Base-by-base conservation (phyloP, 2,329 filamentous ascomycete species). In the Sporothrix schenckii region DNA sequence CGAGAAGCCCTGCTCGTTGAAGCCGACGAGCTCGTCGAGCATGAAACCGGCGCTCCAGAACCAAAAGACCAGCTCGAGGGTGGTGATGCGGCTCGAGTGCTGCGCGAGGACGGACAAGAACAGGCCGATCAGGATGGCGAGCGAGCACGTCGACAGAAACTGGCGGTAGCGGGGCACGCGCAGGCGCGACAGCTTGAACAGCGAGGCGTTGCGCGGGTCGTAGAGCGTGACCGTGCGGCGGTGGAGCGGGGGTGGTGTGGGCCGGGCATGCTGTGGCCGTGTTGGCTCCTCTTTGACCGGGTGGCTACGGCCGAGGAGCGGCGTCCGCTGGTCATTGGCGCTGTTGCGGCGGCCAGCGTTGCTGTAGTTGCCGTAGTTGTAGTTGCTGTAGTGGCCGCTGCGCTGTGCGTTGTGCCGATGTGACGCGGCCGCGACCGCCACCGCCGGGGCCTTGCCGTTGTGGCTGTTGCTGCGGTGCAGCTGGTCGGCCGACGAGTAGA, bases 1-100 rank as follows among this genome's bases (percentile, higher is more conserved):
- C 50, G 93, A 94, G 78, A 97, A 97, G 2, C 94, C 94, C 80
- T 97, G 93, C 79, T 98, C 94, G 74, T 94, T 97, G 83, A 97
- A 97, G 13, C 94, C 94, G 21, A 97, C 93, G 27, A 98, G 87
- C 80, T 97, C 94, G 76, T 97, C 94, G 44, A 97, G 87, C 93
- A 97, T 97, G 80, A 96, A 97, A 0, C 94, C 94, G 34, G 93
- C 92, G 77, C 93, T 97, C 94, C 94, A 98, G 79, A 97, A 92
- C 94, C 94, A 98, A 80, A 98, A 97, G 14, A 97, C 79, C 19
- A 97, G 83, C 79, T 98, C 94, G 11, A 97, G 82, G 0, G 87
- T 87, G 1, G 93, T 97, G 76, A 98, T 97, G 68, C 89, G 86
- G 69, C 90, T 86, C 2, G 92, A 94, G 71, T 92, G 87, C 77